phyloP scores from a whole-genome alignment of 345 rosid species.

The Eucalyptus polyanthemos region DNA sequence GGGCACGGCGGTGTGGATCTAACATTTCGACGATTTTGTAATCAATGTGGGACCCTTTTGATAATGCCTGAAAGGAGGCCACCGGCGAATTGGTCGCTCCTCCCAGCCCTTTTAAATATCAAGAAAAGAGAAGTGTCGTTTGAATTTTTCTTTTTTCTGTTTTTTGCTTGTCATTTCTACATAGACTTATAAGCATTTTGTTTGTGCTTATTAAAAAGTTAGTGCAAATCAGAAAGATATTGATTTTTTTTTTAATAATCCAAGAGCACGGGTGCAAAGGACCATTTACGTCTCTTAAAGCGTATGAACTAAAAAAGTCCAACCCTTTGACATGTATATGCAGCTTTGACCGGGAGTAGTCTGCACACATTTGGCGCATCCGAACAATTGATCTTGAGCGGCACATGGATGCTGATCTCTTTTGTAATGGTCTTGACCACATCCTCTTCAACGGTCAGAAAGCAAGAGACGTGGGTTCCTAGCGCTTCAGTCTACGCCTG shows the following conservation, averaged over 20 bases:
- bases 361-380: not conserved
- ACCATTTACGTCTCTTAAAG: not conserved
- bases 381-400: not conserved
- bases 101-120: not conserved
- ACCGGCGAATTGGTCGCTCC: accelerated
- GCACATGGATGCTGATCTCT: not conserved
- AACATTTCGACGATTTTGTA: too few species aligned
- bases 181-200: not conserved
- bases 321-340: not conserved
- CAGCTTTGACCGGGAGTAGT: not conserved
- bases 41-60: not conserved
- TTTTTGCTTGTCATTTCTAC: not conserved
- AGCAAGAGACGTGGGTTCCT: not conserved
- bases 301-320: not conserved
- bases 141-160: not conserved
- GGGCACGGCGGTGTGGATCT: not conserved
- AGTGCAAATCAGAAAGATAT: not conserved
- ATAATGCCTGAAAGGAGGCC: not conserved
- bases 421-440: not conserved
- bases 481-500: not conserved
- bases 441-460: not conserved
- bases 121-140: not conserved
- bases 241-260: not conserved
- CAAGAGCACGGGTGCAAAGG: not conserved
- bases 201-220: not conserved